Percentiles rank a stretch among this genome's conserved stretches.
Conservation (phyloP, 176 grass and related monocot species). For the Phoenix dactylifera region DNA sequence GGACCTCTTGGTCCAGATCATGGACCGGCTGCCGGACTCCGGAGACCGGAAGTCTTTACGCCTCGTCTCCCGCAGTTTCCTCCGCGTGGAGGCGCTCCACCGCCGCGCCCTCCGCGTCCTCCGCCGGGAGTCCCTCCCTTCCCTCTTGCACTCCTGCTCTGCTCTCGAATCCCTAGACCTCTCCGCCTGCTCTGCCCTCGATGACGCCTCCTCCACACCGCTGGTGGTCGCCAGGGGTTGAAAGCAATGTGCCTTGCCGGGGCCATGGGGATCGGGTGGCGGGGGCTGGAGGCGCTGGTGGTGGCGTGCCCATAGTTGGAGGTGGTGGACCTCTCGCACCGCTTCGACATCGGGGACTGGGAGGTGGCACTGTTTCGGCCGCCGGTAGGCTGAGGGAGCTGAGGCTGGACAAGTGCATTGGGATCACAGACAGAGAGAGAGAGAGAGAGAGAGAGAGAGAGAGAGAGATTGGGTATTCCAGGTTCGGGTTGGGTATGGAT, state of each 20-base stretch:
- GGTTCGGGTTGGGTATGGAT: too few species aligned
- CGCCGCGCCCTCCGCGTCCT: slow-evolving; percentile 50
- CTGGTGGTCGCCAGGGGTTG: slow-evolving; percentile 14
- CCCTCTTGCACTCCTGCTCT: slow-evolving; percentile 40
- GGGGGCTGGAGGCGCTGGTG: slow-evolving; percentile 62
- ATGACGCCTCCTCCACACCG: slow-evolving; percentile 39
- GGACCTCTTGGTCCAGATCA: slow-evolving; percentile 65
- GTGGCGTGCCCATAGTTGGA: slow-evolving; percentile 55
- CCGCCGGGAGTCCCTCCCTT: slow-evolving; percentile 44
- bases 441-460: too few species aligned
- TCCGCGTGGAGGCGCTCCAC: slow-evolving; percentile 51
- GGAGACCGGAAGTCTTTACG: slow-evolving; percentile 73
- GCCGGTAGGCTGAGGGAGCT: slow-evolving; percentile 54
- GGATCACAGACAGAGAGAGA: slow-evolving; percentile 68
- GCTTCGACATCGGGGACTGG: slow-evolving; percentile 54
- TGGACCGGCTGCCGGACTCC: slow-evolving; percentile 50
- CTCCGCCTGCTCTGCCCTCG: slow-evolving; percentile 65
- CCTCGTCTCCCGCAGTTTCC: slow-evolving; percentile 55
- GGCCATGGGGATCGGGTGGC: slow-evolving; percentile 65
- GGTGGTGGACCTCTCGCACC: slow-evolving; percentile 81
- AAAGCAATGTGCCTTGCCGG: slow-evolving; percentile 47
- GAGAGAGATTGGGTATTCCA: too few species aligned
- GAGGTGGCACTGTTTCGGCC: slow-evolving; percentile 45
- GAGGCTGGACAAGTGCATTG: slow-evolving; percentile 68
- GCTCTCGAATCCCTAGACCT: slow-evolving; percentile 66